Evolutionary conservation across 495 filamentous ascomycete species (phyloP), one percentile per base, ranked within the genome.

Genomic region (Xylaria grammica): DNA sequence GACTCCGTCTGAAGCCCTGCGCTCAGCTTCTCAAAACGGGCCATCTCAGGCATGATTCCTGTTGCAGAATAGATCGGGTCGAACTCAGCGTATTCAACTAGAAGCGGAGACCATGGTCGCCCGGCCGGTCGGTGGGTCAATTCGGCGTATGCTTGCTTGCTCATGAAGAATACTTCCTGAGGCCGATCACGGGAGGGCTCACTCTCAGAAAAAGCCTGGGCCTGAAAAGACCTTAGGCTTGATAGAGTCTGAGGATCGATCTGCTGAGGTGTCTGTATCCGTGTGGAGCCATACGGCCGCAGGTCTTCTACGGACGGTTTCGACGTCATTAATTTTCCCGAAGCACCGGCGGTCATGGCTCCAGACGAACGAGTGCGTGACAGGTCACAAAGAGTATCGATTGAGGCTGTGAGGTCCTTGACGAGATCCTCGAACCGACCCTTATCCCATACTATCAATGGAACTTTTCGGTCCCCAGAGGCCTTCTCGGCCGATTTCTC

Each of bases 351-450:
- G 7, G 73, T 58, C 19, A 69, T 61, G 7, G 77, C 74, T 13
- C 70, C 75, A 69, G 74, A 84, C 11, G 77, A 89, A 27, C 91
- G 82, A 8, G 91, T 90, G 49, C 87, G 81, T 7, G 92, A 96
- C 13, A 97, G 80, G 62, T 96, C 91, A 74, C 94, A 96, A 11
- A 97, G 84, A 0, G 90, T 93, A 75, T 97, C 93, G 70, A 97
- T 96, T 29, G 89, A 93, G 11, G 85, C 87, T 3, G 91, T 95
- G 60, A 97, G 76, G 62, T 96, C 91, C 62, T 83, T 85, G 24
- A 95, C 79, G 3, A 97, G 83, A 48, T 90, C 87, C 64, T 88
- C 85, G 65, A 89, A 90, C 46, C 83, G 77, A 45, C 76, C 77
- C 69, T 84, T 84, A 72, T 90, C 87, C 83, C 84, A 86, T 2